phyloP scores from a whole-genome alignment of 2,329 filamentous ascomycete species.

The Gliomastix tumulicola region DNA sequence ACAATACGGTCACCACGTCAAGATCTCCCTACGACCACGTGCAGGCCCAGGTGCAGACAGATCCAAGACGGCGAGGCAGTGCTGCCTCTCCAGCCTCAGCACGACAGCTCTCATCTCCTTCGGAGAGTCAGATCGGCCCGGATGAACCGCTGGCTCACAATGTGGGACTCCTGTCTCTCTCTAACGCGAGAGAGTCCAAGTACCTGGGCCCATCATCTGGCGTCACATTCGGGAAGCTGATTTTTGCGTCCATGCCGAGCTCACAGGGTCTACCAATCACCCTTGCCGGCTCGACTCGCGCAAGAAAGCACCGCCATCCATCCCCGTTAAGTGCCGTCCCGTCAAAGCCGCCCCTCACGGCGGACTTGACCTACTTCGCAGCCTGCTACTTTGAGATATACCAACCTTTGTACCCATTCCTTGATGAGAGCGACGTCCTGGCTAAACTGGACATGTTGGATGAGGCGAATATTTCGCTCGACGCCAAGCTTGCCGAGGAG shows the following conservation, averaged over 20 bases:
- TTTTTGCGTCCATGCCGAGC: conserved; percentile 9
- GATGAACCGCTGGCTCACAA: conserved; percentile 6
- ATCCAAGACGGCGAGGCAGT: background rate
- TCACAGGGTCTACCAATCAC: conserved; percentile 7
- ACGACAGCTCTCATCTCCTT: no score
- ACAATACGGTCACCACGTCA: background rate
- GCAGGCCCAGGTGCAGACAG: background rate
- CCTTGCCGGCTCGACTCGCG: no score
- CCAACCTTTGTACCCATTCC: conserved; percentile 8
- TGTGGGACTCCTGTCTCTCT: conserved; percentile 8
- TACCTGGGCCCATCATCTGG: conserved; percentile 9
- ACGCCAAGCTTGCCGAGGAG: background rate
- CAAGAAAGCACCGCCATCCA: no score
- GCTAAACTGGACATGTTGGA: no score
- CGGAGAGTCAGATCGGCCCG: background rate
- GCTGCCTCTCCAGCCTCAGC: background rate
- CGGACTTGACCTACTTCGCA: conserved; percentile 8
- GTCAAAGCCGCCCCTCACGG: background rate
- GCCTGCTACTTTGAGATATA: conserved; percentile 10
- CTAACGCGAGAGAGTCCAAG: conserved; percentile 9
- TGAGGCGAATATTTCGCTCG: background rate
- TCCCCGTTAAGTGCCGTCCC: background rate
- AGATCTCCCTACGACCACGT: background rate
- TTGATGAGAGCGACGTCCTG: conserved; percentile 7
- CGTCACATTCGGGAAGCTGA: conserved; percentile 7